Conservation (phyloP, 2,329 filamentous ascomycete genomes). For the Scorias spongiosa region DNA sequence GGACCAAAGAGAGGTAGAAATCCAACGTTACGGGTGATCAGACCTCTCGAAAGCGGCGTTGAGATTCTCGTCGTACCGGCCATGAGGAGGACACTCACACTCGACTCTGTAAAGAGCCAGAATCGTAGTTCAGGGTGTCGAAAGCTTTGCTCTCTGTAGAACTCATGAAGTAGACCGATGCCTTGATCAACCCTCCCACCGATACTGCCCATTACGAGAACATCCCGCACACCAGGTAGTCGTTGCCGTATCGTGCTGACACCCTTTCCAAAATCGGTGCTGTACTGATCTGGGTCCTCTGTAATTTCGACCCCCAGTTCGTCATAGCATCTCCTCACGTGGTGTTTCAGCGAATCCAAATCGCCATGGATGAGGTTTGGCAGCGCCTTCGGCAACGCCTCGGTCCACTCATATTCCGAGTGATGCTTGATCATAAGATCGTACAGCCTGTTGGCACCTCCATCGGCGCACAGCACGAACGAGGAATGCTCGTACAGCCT, state of each 20-base stretch:
- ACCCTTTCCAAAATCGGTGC: slow-evolving; percentile 79
- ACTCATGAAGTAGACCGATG: slow-evolving; percentile 73
- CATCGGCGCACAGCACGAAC: slow-evolving; percentile 70
- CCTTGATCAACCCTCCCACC: slow-evolving; percentile 88
- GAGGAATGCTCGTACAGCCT: slow-evolving; percentile 38
- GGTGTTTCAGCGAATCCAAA: slow-evolving; percentile 61
- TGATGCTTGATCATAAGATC: slow-evolving; percentile 27
- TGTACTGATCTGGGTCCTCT: slow-evolving; percentile 64
- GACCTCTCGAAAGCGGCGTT: slow-evolving; percentile 34
- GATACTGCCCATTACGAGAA: slow-evolving; percentile 72
- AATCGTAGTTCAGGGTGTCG: slow-evolving; percentile 34
- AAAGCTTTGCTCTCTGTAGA: slow-evolving; percentile 40
- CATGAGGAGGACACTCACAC: slow-evolving; percentile 68
- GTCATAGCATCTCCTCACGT: slow-evolving; percentile 52
- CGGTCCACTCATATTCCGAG: slow-evolving; percentile 4
- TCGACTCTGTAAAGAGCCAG: slow-evolving; percentile 68
- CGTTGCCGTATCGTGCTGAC: slow-evolving; percentile 42
- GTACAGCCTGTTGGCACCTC: slow-evolving; percentile 67
- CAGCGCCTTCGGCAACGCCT: slow-evolving; percentile 12
- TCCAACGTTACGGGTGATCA: slow-evolving; percentile 67
- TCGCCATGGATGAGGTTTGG: slow-evolving; percentile 67
- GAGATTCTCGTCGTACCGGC: slow-evolving; percentile 52
- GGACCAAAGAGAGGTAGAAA: slow-evolving; percentile 73
- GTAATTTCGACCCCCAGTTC: slow-evolving; percentile 46
- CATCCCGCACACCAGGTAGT: slow-evolving; percentile 19